phyloP scores from a whole-genome alignment of 2,329 filamentous ascomycete genomes.

The Trichoderma koningii region DNA sequence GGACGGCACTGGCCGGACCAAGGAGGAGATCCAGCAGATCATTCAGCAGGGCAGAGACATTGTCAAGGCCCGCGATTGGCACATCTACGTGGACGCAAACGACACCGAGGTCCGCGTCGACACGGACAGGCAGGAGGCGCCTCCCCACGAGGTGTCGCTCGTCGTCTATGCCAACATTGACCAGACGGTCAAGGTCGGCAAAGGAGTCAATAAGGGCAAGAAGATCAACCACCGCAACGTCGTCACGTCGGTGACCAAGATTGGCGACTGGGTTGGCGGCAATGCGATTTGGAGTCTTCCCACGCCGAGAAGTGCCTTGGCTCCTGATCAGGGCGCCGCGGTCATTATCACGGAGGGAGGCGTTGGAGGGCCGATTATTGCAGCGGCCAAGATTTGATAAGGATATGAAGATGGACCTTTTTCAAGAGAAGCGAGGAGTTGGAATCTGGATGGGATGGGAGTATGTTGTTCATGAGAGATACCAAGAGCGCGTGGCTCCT shows the following conservation, averaged over 20 bases:
- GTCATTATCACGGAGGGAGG: conserved; percentile 20
- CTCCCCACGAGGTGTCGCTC: conserved; percentile 4
- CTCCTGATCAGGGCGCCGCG: conserved; percentile 11
- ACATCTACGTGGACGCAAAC: conserved; percentile 17
- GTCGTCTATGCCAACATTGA: conserved; percentile 5
- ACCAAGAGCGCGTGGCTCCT: conserved; percentile 1
- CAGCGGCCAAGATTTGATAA: conserved; percentile 12
- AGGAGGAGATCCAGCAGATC: conserved; percentile 12
- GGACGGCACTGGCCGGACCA: conserved; percentile 12
- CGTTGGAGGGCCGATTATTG: conserved; percentile 17
- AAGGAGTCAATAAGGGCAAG: conserved; percentile 22
- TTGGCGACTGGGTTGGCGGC: conserved; percentile 16
- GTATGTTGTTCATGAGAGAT: conserved; percentile 1
- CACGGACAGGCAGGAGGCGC: conserved; percentile 14
- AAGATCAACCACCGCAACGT: conserved; percentile 23
- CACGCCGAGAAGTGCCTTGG: conserved; percentile 3
- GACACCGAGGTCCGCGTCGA: conserved; percentile 19
- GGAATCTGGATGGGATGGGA: background rate
- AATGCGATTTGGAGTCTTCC: conserved; percentile 18
- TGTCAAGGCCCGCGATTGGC: conserved; percentile 14
- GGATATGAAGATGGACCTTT: background rate
- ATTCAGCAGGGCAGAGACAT: conserved; percentile 19
- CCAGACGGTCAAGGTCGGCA: conserved; percentile 15
- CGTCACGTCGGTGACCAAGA: conserved; percentile 15
- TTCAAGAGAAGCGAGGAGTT: background rate